Evolutionary conservation across 352 stramenopile species (phyloP).

Genomic region (Pythium vanterpoolii): DNA sequence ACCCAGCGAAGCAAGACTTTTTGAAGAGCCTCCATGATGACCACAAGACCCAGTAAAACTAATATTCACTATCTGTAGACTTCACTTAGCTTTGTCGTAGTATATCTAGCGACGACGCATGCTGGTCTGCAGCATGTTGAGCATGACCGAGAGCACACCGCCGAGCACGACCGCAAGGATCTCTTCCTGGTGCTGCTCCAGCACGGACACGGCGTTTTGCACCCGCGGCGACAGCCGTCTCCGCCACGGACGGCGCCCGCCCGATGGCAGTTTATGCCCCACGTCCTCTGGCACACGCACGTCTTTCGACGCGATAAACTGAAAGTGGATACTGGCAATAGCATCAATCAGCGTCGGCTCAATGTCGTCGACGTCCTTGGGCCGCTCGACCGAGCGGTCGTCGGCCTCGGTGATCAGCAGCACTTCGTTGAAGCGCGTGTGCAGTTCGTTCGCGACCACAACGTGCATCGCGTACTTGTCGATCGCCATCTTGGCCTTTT

Average conservation of each 20-base stretch:
- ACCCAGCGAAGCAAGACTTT: conserved; percentile 67
- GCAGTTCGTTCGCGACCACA: conserved; percentile 97
- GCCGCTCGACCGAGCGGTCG: conserved; percentile 47
- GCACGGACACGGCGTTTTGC: conserved; percentile 37
- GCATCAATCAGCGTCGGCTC: conserved; percentile 59
- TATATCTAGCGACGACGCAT: conserved; percentile 48
- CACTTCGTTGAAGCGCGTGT: conserved; percentile 92
- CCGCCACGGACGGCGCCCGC: conserved; percentile 34
- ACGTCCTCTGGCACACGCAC: conserved; percentile 58
- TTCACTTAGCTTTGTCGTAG: no score
- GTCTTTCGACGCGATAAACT: conserved; percentile 62
- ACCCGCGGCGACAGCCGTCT: conserved; percentile 36
- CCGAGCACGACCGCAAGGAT: conserved; percentile 68
- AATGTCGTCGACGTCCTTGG: conserved; percentile 63
- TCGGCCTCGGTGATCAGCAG: conserved; percentile 66
- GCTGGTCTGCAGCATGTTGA: conserved; percentile 68
- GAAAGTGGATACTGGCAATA: conserved; percentile 63
- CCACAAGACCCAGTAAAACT: background rate
- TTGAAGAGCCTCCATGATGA: conserved; percentile 24
- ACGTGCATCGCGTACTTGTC: conserved; percentile 95
- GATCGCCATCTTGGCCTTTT: conserved; percentile 92
- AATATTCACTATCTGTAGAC: no score
- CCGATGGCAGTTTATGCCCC: conserved; percentile 31
- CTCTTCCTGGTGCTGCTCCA: conserved; percentile 70
- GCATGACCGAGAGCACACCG: conserved; percentile 63